These are phyloP conservation scores for Aspergillus tamarii DNA, from an alignment of 2,329 filamentous ascomycete species.

Conservation along the genomic window DNA sequence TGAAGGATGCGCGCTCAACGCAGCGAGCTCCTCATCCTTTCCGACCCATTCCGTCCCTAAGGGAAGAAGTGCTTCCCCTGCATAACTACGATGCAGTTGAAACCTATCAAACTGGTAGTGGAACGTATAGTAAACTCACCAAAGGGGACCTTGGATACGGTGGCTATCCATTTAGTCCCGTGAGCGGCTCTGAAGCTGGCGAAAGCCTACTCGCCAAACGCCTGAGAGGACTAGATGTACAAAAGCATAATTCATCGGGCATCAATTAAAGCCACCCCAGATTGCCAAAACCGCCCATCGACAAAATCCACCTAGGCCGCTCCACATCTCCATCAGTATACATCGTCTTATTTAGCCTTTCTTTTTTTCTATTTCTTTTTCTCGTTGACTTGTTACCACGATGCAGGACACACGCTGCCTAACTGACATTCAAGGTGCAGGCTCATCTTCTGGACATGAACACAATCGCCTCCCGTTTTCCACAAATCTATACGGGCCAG, in stretches of 20 bases:
- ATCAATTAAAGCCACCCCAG: not conserved
- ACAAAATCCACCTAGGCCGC: not conserved
- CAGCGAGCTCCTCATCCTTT: slow-evolving; percentile 22
- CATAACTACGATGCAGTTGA: slow-evolving; percentile 26
- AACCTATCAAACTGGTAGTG: slow-evolving; percentile 37
- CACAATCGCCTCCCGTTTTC: not conserved
- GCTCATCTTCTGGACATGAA: not conserved
- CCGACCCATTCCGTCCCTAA: slow-evolving; percentile 22
- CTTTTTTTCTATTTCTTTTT: not conserved
- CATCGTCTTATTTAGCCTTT: not conserved
- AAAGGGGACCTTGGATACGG: slow-evolving; percentile 68
- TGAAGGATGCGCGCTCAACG: not conserved
- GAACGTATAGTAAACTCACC: slow-evolving; percentile 67
- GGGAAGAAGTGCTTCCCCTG: slow-evolving; percentile 26
- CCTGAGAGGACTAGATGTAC: slow-evolving; percentile 64
- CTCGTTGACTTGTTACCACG: not conserved
- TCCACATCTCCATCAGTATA: not conserved
- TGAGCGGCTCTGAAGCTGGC: slow-evolving; percentile 50
- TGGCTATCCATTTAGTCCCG: slow-evolving; percentile 54
- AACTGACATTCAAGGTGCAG: slow-evolving; percentile 1
- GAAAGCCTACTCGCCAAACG: slow-evolving; percentile 73
- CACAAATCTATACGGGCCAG: not conserved
- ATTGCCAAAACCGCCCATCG: not conserved
- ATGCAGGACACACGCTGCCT: not conserved
- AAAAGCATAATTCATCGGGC: slow-evolving; percentile 28